These are phyloP conservation scores for Apiospora marii DNA, from an alignment of 2,329 filamentous ascomycete species.

Conservation along the genomic window DNA sequence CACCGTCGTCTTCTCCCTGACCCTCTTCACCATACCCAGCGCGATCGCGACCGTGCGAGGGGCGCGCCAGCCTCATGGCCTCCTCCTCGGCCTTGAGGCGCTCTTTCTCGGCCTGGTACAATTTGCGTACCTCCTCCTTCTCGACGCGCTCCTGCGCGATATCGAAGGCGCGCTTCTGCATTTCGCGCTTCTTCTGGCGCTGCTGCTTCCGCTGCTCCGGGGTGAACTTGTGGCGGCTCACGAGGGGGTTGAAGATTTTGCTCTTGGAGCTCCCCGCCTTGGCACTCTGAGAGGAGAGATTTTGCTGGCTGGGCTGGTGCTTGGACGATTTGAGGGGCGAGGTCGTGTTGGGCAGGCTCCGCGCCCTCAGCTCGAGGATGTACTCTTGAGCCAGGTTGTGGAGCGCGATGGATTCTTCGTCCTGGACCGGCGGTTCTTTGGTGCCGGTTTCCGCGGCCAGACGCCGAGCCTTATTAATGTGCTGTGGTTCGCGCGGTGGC, in stretches of 20 bases:
- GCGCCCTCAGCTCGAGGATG: not conserved
- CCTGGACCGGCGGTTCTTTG: not conserved
- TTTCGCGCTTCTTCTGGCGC: not conserved
- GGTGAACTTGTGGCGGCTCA: not conserved
- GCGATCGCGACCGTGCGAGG: not conserved
- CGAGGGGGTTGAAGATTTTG: not conserved
- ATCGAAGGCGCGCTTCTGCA: not conserved
- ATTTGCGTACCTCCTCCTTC: not conserved
- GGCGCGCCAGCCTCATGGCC: not conserved
- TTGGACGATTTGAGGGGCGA: not conserved
- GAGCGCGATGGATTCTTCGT: not conserved
- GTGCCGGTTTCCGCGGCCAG: not conserved
- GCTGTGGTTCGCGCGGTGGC: not conserved
- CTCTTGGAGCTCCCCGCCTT: not conserved
- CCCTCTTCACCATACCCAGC: not conserved
- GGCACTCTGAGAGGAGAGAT: no score
- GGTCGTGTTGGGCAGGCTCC: not conserved
- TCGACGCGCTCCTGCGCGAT: not conserved
- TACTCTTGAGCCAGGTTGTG: not conserved
- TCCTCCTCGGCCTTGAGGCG: not conserved
- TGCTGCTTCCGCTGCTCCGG: not conserved
- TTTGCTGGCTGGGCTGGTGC: not conserved
- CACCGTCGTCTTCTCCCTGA: not conserved
- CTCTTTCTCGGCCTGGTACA: not conserved
- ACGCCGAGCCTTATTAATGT: not conserved